Evolutionary conservation across 2,329 filamentous ascomycete species (phyloP).

Genomic region (Diplodia intermedia): DNA sequence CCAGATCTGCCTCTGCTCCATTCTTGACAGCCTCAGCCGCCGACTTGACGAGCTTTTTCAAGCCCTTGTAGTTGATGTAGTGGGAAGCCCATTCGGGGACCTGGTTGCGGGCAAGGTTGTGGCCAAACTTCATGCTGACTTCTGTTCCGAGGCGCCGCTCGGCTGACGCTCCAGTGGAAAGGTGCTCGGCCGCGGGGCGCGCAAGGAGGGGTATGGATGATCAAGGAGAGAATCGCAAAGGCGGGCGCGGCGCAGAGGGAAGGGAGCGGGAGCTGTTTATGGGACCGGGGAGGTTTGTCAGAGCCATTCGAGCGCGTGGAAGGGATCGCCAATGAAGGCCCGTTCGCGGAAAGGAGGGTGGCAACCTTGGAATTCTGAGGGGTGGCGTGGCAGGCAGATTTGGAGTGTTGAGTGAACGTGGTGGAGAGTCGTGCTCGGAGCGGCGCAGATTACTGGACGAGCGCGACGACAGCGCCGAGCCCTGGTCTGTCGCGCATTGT

Average conservation of each 20-base stretch:
- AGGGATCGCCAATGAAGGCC: constrained; percentile 15
- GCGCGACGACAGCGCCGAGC: constrained; percentile 9
- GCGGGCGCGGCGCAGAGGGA: constrained; percentile 20
- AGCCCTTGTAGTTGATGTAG: constrained; percentile 88
- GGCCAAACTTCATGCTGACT: constrained; percentile 56
- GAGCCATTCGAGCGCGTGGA: constrained; percentile 27
- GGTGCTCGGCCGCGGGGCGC: background rate
- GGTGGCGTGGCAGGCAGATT: constrained; percentile 6
- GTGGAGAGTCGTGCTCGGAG: constrained; percentile 25
- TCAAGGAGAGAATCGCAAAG: constrained; percentile 1
- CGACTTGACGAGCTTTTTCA: constrained; percentile 95
- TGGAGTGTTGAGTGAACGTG: constrained; percentile 27
- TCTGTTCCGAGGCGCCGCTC: constrained; percentile 5
- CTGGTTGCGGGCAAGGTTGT: constrained; percentile 75
- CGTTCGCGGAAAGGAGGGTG: constrained; percentile 22
- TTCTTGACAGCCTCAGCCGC: constrained; percentile 67
- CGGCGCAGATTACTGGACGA: constrained; percentile 22
- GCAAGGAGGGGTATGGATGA: constrained; percentile 21
- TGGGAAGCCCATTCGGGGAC: constrained; percentile 84
- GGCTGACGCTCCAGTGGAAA: background rate
- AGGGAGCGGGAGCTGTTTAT: constrained; percentile 15
- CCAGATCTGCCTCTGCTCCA: constrained; percentile 82
- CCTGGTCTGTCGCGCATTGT: constrained; percentile 25
- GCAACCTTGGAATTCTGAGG: constrained; percentile 12
- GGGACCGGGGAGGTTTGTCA: constrained; percentile 10